phyloP scores from a whole-genome alignment of 768 basidiomycete genomes.

The Phlebiopsis flavidoalba region DNA sequence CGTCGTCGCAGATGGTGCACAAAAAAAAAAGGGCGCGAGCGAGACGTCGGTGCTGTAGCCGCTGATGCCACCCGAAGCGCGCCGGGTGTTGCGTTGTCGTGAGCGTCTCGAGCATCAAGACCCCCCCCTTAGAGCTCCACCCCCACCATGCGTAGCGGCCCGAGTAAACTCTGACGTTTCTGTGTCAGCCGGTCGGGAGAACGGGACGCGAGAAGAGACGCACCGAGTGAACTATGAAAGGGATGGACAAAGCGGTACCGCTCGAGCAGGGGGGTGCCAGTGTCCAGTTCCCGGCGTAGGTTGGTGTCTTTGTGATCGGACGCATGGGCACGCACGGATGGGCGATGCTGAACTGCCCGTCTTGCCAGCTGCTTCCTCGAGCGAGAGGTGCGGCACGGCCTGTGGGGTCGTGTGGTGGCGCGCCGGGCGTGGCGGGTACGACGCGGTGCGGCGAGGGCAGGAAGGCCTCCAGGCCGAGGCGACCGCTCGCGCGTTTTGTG shows the following conservation, averaged over 20 bases:
- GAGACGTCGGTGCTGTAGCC: constrained; percentile 9
- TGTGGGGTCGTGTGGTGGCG: background rate
- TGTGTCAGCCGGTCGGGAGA: too few species aligned
- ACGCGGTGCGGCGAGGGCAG: constrained; percentile 5
- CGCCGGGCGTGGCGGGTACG: background rate
- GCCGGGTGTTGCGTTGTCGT: constrained; percentile 11
- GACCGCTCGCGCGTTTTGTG: constrained; percentile 6
- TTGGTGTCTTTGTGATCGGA: constrained; percentile 1
- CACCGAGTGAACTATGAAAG: too few species aligned
- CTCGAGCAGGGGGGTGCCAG: constrained; percentile 13
- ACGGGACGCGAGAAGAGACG: too few species aligned
- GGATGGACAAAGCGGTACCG: constrained; percentile 12
- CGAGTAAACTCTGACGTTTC: constrained; percentile 1
- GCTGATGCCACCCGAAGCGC: constrained; percentile 13
- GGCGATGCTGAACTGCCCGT: constrained; percentile 5
- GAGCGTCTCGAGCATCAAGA: constrained; percentile 11
- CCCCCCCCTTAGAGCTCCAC: too few species aligned
- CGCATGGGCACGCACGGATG: background rate
- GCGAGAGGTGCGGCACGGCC: constrained; percentile 5
- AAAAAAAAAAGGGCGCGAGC: too few species aligned
- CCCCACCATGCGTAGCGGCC: constrained; percentile 13
- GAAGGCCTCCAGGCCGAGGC: constrained; percentile 12
- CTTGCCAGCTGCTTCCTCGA: constrained; percentile 4
- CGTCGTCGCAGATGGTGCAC: constrained; percentile 15
- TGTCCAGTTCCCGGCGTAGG: constrained; percentile 13